phyloP scores from a whole-genome alignment of 148 eudicot genomes.

The Chenopodium album region DNA sequence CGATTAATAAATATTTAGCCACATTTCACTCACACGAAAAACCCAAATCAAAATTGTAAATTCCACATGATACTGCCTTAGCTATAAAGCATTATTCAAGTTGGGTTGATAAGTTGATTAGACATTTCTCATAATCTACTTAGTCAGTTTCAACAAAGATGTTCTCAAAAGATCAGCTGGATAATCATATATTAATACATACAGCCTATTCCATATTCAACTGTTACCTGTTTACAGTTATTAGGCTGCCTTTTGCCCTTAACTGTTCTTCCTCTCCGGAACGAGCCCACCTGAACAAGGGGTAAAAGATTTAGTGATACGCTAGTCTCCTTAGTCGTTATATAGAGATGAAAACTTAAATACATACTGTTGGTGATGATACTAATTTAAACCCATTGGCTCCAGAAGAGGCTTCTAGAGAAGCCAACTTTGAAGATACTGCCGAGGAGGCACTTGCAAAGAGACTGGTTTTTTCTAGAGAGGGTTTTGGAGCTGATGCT shows the following conservation, averaged over 20 bases:
- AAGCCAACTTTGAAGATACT: conserved; percentile 61
- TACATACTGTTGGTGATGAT: conserved; percentile 72
- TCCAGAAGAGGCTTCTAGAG: conserved; percentile 87
- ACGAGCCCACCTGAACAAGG: conserved; percentile 69
- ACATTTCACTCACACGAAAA: background rate
- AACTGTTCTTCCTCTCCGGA: conserved; percentile 62
- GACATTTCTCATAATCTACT: background rate
- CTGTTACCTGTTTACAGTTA: conserved; percentile 69
- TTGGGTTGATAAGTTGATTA: background rate
- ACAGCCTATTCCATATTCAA: background rate
- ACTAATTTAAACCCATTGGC: conserved; percentile 66
- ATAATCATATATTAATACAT: background rate
- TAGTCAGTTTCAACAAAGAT: background rate
- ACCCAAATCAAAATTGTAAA: background rate
- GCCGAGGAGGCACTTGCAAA: conserved; percentile 51
- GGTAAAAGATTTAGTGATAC: conserved; percentile 3
- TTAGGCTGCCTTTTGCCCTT: conserved; percentile 81
- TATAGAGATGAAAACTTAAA: conserved; percentile 17
- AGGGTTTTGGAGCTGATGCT: conserved; percentile 42
- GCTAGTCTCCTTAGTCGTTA: conserved; percentile 14
- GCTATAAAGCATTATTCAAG: background rate
- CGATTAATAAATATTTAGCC: background rate
- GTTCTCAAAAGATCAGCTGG: background rate
- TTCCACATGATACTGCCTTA: background rate
- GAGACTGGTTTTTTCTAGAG: conserved; percentile 58